Base-by-base conservation (phyloP, 139 green algal species). In the Chlorella sp. region DNA sequence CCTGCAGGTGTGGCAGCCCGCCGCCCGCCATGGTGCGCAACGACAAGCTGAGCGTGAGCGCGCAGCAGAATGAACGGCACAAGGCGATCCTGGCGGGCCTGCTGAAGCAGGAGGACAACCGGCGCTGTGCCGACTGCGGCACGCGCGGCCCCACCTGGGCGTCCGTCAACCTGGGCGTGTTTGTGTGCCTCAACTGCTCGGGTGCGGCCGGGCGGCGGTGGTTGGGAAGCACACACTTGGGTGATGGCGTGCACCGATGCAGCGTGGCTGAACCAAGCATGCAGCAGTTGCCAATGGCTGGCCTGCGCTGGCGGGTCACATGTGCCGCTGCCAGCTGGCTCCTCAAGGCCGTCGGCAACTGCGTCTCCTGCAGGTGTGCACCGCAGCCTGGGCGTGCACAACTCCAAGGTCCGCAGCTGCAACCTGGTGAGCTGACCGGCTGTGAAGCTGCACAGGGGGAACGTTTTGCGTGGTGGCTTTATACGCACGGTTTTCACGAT, bases 181-280 rank as follows among this genome's bases (percentile, higher is more conserved):
- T 98, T 41, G 89, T 98, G 11, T 98, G 96, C 88, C 88, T 98
- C 13, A 96, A 95, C 47, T 98, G 96, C 91, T 96, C 91, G 20
- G 91, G 87, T 89, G 57, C n/a, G 47, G 30, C 18, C 7, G 55
- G 51, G 30, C 21, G 15, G 38, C 21, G 2, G 69, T 20, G 2
- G 69, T 20, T 60, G 51, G 51, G 11, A 51, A 51, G 44, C 44
- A 6, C 7, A 6, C 44, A 51, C 7, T 9, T 6, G 7, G 9
- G 44, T 51, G 44, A n/a, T n/a, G n/a, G n/a, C 44, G 44, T 9
- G n/a, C 44, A 9, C 44, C 44, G 44, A 51, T 9, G 7, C 6
- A 51, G 44, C 44, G 7, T 51, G 44, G 7, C 9, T 51, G 44
- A 51, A 51, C 6, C 44, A 51, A 51, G 44, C 44, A 51, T 51